Percentiles rank a stretch among this genome's conserved stretches.
These are phyloP conservation scores for Alternaria brassicae DNA, from an alignment of 2,329 filamentous ascomycete genomes.

Conservation along the genomic window DNA sequence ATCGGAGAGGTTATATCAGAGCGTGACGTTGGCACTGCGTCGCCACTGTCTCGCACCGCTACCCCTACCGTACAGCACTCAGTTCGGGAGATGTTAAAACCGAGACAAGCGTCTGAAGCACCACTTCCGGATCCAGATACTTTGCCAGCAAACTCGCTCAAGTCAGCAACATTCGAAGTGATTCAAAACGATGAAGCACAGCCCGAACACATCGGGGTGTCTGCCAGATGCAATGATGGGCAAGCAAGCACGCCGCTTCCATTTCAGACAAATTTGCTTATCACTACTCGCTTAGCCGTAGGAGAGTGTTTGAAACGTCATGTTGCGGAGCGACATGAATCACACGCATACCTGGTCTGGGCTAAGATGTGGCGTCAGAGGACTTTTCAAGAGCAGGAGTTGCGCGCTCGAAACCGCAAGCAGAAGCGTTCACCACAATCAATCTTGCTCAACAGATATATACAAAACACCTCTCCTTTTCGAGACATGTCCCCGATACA, in stretches of 20 bases:
- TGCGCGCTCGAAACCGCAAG: conserved; percentile 14
- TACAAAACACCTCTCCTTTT: conserved; percentile 36
- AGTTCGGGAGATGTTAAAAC: not conserved
- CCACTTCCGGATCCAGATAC: not conserved
- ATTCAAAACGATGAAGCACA: not conserved
- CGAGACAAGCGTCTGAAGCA: not conserved
- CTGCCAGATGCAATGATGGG: not conserved
- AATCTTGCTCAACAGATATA: conserved; percentile 13
- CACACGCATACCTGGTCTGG: conserved; percentile 26
- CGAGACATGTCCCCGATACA: conserved; percentile 28
- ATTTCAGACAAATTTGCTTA: conserved; percentile 15
- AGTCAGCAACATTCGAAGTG: not conserved
- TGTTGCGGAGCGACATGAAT: conserved; percentile 18
- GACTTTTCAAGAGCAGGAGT: conserved; percentile 28
- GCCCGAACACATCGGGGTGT: not conserved
- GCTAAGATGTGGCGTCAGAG: conserved; percentile 30
- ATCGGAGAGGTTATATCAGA: not conserved
- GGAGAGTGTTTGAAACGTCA: conserved; percentile 22
- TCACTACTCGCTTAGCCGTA: conserved; percentile 12
- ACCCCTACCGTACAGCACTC: not conserved
- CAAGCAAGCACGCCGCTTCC: not conserved
- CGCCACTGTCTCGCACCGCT: not conserved
- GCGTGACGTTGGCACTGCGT: not conserved
- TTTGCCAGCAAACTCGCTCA: not conserved
- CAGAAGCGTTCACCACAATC: not conserved